These are phyloP conservation scores for Pyrenula aspistea DNA, from an alignment of 495 filamentous ascomycete genomes.

Conservation along the genomic window DNA sequence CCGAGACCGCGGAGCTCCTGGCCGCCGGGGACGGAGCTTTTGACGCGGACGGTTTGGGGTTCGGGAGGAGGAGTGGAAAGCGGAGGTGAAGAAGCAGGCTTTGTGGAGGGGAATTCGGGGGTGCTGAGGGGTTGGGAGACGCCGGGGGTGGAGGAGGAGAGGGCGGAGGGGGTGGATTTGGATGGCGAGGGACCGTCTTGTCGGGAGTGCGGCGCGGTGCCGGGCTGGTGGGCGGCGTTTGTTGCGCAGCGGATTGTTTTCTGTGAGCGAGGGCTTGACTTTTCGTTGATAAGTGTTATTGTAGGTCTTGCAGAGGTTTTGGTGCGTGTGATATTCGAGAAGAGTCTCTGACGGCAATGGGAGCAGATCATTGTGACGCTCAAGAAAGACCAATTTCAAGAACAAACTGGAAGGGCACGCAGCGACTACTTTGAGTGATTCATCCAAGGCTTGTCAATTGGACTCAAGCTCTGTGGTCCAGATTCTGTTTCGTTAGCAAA, in stretches of 20 bases:
- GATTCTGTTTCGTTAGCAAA: too few species aligned
- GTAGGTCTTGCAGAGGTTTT: not conserved
- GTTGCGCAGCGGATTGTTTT: not conserved
- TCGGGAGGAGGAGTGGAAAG: slow-evolving; percentile 13
- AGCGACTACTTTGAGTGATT: too few species aligned
- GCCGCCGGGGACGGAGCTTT: slow-evolving; percentile 51
- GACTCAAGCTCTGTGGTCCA: too few species aligned
- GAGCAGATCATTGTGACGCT: slow-evolving; percentile 1
- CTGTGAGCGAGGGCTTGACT: not conserved
- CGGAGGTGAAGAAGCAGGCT: slow-evolving; percentile 12
- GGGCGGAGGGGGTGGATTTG: slow-evolving; percentile 25
- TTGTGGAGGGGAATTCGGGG: slow-evolving; percentile 20
- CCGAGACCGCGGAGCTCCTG: slow-evolving; percentile 69
- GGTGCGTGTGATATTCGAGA: not conserved
- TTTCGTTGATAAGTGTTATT: not conserved
- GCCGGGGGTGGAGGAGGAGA: slow-evolving; percentile 30
- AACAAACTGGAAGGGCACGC: too few species aligned
- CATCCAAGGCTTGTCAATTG: too few species aligned
- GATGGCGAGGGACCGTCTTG: slow-evolving; percentile 18
- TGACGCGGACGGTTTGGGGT: slow-evolving; percentile 13
- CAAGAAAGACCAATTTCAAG: too few species aligned
- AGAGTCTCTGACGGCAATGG: not conserved
- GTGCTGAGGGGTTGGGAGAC: slow-evolving; percentile 35
- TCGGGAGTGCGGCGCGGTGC: slow-evolving; percentile 36
- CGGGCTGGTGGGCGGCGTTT: slow-evolving; percentile 30